A percentile compares a stretch with the other conserved stretches of the same genome.
These are phyloP conservation scores for Mucor mucedo DNA, from an alignment of 371 early-diverging fungal species.

Conservation along the genomic window DNA sequence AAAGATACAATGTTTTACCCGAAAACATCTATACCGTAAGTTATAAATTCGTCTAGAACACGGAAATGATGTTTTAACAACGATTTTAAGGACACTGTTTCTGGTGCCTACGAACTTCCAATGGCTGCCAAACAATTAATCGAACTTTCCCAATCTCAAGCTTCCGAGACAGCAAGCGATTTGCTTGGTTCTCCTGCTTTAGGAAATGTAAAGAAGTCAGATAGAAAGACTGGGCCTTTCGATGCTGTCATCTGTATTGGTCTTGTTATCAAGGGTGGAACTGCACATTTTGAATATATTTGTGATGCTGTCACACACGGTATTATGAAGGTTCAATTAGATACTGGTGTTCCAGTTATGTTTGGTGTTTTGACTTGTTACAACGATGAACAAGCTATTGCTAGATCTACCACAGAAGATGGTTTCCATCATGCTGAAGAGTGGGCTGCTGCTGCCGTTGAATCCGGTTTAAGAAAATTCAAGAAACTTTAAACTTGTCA, in stretches of 20 bases:
- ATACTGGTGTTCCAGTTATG: slow-evolving; percentile 87
- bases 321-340: slow-evolving; percentile 90
- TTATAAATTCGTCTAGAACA: not conserved
- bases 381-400: slow-evolving; percentile 90
- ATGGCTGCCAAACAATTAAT: slow-evolving; percentile 86
- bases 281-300: slow-evolving; percentile 98
- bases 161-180: slow-evolving; percentile 59
- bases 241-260: slow-evolving; percentile 96
- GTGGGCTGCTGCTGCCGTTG: slow-evolving; percentile 98
- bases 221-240: slow-evolving; percentile 61
- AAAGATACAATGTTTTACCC: slow-evolving; percentile 65
- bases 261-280: slow-evolving; percentile 95
- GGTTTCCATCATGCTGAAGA: slow-evolving; percentile 95
- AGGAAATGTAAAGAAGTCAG: slow-evolving; percentile 17
- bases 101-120: slow-evolving; percentile 95
- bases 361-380: slow-evolving; percentile 97
- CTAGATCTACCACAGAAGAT: slow-evolving; percentile 74
- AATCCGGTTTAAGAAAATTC: slow-evolving; percentile 78
- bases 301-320: slow-evolving; percentile 90
- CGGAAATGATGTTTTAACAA: not conserved
- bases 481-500: slow-evolving; percentile 44
- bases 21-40: slow-evolving; percentile 74
- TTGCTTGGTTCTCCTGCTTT: slow-evolving; percentile 55
- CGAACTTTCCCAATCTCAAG: slow-evolving; percentile 64
- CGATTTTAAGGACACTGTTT: slow-evolving; percentile 66